phyloP scores from a whole-genome alignment of 1,139 yeast genomes.

The Spathaspora sp. region DNA sequence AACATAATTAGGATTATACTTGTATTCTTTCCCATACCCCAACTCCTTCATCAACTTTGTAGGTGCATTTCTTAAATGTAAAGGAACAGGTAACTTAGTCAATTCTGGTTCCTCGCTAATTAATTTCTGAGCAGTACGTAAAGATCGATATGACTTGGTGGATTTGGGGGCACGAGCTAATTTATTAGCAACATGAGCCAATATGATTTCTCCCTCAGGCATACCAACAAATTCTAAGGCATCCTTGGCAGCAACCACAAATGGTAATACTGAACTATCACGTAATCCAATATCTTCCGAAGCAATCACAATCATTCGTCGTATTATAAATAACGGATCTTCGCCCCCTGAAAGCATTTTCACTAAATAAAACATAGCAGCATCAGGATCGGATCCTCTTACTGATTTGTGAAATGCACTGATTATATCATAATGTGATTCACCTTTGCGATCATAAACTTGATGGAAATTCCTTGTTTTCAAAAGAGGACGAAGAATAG shows the following conservation, averaged over 20 bases:
- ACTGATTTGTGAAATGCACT: constrained; percentile 92
- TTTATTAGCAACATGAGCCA: constrained; percentile 91
- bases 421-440: constrained; percentile 89
- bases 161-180: constrained; percentile 85
- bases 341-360: constrained; percentile 92
- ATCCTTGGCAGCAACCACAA: constrained; percentile 81
- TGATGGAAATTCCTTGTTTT: constrained; percentile 48
- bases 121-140: constrained; percentile 61
- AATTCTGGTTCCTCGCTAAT: constrained; percentile 62
- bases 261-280: constrained; percentile 82
- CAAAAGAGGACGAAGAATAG: constrained; percentile 39
- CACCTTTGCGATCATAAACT: constrained; percentile 85
- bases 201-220: constrained; percentile 90
- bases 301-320: constrained; percentile 91
- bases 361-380: constrained; percentile 81
- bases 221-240: constrained; percentile 92
- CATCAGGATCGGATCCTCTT: constrained; percentile 86
- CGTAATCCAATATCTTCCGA: constrained; percentile 85
- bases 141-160: constrained; percentile 78
- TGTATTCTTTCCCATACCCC: constrained; percentile 82
- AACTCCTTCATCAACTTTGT: constrained; percentile 84
- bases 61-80: constrained; percentile 92
- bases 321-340: constrained; percentile 86
- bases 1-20: constrained; percentile 78
- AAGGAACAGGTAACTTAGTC: constrained; percentile 64